phyloP scores from a whole-genome alignment of 2,329 filamentous ascomycete genomes.

The Sarocladium brachiariae region DNA sequence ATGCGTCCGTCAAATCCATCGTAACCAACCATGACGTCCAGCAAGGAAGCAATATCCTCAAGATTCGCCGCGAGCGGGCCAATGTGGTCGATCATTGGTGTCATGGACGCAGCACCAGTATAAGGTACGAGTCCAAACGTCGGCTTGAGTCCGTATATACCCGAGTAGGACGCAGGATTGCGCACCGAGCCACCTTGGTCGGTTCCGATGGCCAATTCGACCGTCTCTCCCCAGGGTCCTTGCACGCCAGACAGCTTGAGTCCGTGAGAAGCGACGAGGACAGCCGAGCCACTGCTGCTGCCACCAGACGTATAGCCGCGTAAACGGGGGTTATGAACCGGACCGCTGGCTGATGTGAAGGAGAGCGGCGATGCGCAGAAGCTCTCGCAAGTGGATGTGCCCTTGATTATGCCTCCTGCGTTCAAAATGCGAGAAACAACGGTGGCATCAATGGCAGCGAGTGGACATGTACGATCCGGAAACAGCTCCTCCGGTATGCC shows the following conservation, averaged over 20 bases:
- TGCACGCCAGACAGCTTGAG: not conserved
- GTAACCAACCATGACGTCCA: conserved; percentile 34
- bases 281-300: conserved; percentile 25
- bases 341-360: conserved; percentile 21
- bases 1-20: conserved; percentile 37
- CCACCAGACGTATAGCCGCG: conserved; percentile 21
- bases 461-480: conserved; percentile 12
- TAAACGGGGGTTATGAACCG: conserved; percentile 21
- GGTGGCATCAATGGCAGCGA: conserved; percentile 17
- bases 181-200: conserved; percentile 27
- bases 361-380: conserved; percentile 23
- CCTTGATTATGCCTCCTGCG: conserved; percentile 20
- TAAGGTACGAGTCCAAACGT: conserved; percentile 37
- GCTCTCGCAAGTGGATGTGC: conserved; percentile 23
- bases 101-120: conserved; percentile 31
- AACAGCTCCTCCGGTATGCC: conserved; percentile 14
- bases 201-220: conserved; percentile 22
- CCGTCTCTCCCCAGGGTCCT: conserved; percentile 12
- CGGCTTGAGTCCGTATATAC: conserved; percentile 30
- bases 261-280: conserved; percentile 19
- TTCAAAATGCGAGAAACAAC: conserved; percentile 19
- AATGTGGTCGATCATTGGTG: conserved; percentile 36
- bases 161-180: conserved; percentile 23
- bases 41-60: conserved; percentile 31
- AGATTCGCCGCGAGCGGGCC: conserved; percentile 34